phyloP scores from a whole-genome alignment of 768 basidiomycete genomes.

The Gautieria morchelliformis region DNA sequence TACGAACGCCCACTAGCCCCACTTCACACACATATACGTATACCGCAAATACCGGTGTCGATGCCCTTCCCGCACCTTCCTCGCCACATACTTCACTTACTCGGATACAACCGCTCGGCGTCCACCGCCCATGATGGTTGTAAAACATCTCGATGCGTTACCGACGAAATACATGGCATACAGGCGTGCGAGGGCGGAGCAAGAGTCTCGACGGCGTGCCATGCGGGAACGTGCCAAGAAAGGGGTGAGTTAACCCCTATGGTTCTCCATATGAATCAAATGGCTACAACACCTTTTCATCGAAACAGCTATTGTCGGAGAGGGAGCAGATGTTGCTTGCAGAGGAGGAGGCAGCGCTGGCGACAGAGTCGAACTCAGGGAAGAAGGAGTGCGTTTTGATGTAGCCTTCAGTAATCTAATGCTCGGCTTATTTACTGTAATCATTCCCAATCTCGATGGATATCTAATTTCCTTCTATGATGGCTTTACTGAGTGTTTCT shows the following conservation, averaged over 20 bases:
- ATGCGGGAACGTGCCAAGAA: constrained; percentile 68
- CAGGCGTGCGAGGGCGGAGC: constrained; percentile 69
- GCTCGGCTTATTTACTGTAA: background rate
- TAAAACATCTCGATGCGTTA: constrained; percentile 26
- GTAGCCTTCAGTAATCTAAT: constrained; percentile 23
- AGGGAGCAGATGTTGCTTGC: constrained; percentile 55
- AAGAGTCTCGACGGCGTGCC: constrained; percentile 57
- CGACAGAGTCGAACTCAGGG: constrained; percentile 17
- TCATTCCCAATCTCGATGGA: background rate
- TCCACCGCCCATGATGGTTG: constrained; percentile 18
- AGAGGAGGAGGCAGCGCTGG: constrained; percentile 36
- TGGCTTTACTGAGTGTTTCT: too few relatives aligned
- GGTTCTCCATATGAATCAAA: background rate
- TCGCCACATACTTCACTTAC: constrained; percentile 10
- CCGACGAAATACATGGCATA: constrained; percentile 33
- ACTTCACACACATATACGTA: constrained; percentile 8
- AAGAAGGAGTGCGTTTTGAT: constrained; percentile 46
- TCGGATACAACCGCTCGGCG: constrained; percentile 11
- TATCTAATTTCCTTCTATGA: too few relatives aligned
- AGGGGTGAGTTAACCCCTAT: constrained; percentile 40
- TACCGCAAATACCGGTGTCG: constrained; percentile 12
- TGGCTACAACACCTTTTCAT: background rate
- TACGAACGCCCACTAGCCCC: constrained; percentile 60
- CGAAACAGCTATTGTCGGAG: constrained; percentile 43
- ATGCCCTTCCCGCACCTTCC: constrained; percentile 11